phyloP scores from a whole-genome alignment of 768 basidiomycete species.

The Obba rivulosa region DNA sequence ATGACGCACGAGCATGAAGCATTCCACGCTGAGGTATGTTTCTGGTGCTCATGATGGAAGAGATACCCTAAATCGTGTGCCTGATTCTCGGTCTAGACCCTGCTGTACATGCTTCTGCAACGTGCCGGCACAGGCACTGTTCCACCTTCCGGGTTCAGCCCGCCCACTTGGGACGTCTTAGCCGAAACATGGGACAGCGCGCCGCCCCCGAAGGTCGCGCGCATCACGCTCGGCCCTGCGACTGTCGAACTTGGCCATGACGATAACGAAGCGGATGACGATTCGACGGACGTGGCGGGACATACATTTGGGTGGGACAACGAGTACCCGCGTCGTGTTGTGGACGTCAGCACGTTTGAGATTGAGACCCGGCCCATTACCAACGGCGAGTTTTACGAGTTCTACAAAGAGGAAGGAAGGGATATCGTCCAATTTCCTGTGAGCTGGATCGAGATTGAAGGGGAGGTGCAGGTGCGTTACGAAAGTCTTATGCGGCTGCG shows the following conservation, averaged over 20 bases:
- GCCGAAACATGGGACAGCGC: conserved; percentile 41
- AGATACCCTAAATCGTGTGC: not conserved
- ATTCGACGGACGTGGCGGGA: conserved; percentile 32
- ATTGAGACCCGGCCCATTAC: conserved; percentile 85
- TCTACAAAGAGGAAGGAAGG: conserved; percentile 44
- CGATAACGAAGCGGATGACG: conserved; percentile 73
- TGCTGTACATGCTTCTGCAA: conserved; percentile 93
- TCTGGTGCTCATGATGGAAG: not conserved
- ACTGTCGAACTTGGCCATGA: conserved; percentile 72
- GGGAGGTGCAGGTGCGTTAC: conserved; percentile 42
- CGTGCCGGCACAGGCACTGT: conserved; percentile 72
- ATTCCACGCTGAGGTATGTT: conserved; percentile 69
- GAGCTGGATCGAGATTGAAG: conserved; percentile 63
- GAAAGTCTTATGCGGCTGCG: not conserved
- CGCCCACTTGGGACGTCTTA: conserved; percentile 68
- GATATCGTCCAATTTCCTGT: conserved; percentile 52
- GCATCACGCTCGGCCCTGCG: conserved; percentile 54
- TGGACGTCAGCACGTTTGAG: conserved; percentile 62
- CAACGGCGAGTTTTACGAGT: conserved; percentile 80
- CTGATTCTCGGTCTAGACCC: conserved; percentile 41
- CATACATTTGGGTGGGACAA: conserved; percentile 96
- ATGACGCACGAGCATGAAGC: conserved; percentile 93
- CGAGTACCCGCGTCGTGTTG: conserved; percentile 65
- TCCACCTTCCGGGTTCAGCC: conserved; percentile 68
- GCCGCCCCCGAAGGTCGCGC: conserved; percentile 36